phyloP scores from a whole-genome alignment of 805 yeast species.

The Schizosaccharomyces cryophilus region DNA sequence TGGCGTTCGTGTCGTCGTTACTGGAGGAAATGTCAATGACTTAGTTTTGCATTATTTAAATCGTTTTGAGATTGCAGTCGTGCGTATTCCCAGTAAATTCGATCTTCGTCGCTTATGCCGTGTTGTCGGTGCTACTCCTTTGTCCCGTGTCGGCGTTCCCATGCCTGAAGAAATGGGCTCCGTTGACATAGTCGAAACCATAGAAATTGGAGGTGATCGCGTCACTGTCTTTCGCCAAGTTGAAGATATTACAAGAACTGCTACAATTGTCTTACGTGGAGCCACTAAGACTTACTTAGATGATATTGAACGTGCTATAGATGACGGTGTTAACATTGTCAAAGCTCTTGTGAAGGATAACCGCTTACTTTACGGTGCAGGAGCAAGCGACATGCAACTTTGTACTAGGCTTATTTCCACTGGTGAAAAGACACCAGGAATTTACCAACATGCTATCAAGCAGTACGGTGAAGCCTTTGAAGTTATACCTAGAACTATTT shows the following conservation, averaged over 20 bases:
- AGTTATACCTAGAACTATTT: constrained; percentile 71
- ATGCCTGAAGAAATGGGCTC: constrained; percentile 81
- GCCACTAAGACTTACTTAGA: constrained; percentile 87
- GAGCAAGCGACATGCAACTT: constrained; percentile 76
- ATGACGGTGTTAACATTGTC: constrained; percentile 82
- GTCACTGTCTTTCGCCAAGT: constrained; percentile 76
- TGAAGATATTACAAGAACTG: constrained; percentile 40
- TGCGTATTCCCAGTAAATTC: constrained; percentile 80
- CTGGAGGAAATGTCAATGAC: constrained; percentile 88
- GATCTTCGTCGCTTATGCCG: constrained; percentile 82
- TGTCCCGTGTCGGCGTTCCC: constrained; percentile 85
- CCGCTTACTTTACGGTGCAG: constrained; percentile 81
- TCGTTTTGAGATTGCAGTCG: constrained; percentile 59
- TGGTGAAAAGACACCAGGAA: constrained; percentile 88
- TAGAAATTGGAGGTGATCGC: constrained; percentile 92
- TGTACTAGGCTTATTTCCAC: constrained; percentile 53
- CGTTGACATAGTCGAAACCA: constrained; percentile 68
- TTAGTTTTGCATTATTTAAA: constrained; percentile 79
- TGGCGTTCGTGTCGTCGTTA: constrained; percentile 70
- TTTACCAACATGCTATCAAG: constrained; percentile 79
- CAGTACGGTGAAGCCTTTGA: constrained; percentile 87
- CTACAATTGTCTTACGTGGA: constrained; percentile 84
- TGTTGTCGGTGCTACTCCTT: constrained; percentile 92
- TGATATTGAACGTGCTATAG: constrained; percentile 90
- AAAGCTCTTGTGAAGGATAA: constrained; percentile 71